phyloP scores from a whole-genome alignment of 2,329 filamentous ascomycete genomes.

The Curvularia sp. region DNA sequence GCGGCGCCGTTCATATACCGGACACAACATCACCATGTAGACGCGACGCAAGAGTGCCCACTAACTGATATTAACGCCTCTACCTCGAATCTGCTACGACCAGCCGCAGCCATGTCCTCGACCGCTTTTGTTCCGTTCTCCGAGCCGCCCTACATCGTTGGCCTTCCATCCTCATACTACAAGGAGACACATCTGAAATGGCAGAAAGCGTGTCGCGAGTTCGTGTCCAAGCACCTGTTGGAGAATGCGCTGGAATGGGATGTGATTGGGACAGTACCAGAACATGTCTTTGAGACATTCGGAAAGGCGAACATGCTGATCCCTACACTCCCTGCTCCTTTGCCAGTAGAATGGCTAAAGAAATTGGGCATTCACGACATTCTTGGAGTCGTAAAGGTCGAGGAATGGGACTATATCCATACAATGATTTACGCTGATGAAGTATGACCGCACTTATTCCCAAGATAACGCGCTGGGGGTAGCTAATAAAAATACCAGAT shows the following conservation, averaged over 20 bases:
- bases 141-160: conserved; percentile 74
- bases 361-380: conserved; percentile 70
- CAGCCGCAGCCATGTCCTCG: conserved; percentile 36
- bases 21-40: background rate
- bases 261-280: conserved; percentile 66
- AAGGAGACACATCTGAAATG: conserved; percentile 68
- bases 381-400: conserved; percentile 69
- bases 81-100: background rate
- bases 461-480: too few species aligned
- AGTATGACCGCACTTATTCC: conserved; percentile 39
- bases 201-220: conserved; percentile 72
- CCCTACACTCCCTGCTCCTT: conserved; percentile 71
- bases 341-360: conserved; percentile 73
- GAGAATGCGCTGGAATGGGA: conserved; percentile 74
- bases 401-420: conserved; percentile 77
- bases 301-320: conserved; percentile 71
- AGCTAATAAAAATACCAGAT: conserved; percentile 53
- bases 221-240: conserved; percentile 68
- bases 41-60: background rate
- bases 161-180: conserved; percentile 75
- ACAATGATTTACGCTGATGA: conserved; percentile 74
- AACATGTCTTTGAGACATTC: conserved; percentile 70
- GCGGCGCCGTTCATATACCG: conserved; percentile 9
- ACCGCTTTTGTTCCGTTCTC: conserved; percentile 66
- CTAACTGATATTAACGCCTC: background rate